Evolutionary conservation across 768 basidiomycete species (phyloP), one percentile per base, ranked within the genome.

Genomic region (Rhodotorula diobovata): DNA sequence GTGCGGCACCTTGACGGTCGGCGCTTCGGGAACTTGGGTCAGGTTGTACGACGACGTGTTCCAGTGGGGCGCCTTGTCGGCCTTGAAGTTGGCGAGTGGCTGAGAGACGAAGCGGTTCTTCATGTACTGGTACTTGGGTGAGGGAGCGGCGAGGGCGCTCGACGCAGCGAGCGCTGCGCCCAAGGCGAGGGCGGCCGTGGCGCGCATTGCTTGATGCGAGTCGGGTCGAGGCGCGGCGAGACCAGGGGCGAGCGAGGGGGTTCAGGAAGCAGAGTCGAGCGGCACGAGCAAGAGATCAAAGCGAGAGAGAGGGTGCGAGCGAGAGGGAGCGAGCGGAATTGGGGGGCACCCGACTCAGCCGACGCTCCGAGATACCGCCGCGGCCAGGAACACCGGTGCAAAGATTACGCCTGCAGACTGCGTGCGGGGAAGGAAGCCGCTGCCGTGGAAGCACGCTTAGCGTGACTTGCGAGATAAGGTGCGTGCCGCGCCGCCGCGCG

Each of bases 1-100:
- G 63, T 62, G 65, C 15, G 69, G 69, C 28, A 70, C 73, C 30
- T 32, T 71, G 41, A 48, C 30, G 4, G 62, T 61, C 14, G 71
- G 62, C 5, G 50, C 35, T 10, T 41, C 63, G 56, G 58, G 46
- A 34, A 48, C 28, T 30, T 53, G 21, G 51, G 63, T 15, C 54
- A n/a, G 1, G 4, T n/a, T 14, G 51, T 30, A n/a, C 11, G 12
- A 12, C n/a, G 14, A n/a, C 25, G n/a, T 41, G 35, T 34, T 4
- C 62, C 58, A 41, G 23, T n/a, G 61, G 48, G 34, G 21, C 1
- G 43, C 1, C 45, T 21, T 25, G 54, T 41, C 59, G 8, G 37
- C 28, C 25, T 61, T 39, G 35, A 45, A 53, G 35, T 18, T 50
- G n/a, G 39, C 4, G 20, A 51, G 20, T 1, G 59, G 59, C 2